These are phyloP conservation scores for Guadua angustifolia DNA, from an alignment of 176 grass and related monocot genomes.

Conservation along the genomic window DNA sequence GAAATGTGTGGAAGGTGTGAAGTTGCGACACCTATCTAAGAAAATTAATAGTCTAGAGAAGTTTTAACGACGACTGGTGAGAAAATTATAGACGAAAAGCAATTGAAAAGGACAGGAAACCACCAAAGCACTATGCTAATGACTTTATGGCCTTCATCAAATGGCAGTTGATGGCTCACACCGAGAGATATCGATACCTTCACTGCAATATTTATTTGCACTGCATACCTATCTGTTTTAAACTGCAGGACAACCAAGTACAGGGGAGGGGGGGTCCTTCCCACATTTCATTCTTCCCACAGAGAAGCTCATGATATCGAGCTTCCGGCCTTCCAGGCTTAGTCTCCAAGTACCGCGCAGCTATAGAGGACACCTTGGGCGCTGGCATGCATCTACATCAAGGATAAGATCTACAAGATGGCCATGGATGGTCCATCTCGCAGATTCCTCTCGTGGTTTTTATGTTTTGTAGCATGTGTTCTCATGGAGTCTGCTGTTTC, in stretches of 20 bases:
- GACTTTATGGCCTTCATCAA: conserved; percentile 57
- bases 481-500: conserved; percentile 48
- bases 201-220: conserved; percentile 43
- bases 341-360: conserved; percentile 18
- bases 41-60: conserved; percentile 21
- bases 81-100: conserved; percentile 54
- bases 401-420: conserved; percentile 48
- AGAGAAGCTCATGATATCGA: conserved; percentile 45
- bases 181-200: conserved; percentile 32
- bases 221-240: conserved; percentile 17
- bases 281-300: not conserved
- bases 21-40: conserved; percentile 56
- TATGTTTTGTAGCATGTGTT: conserved; percentile 42
- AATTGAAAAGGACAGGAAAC: conserved; percentile 63
- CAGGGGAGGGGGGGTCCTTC: conserved; percentile 36
- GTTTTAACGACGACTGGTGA: conserved; percentile 49
- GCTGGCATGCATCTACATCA: conserved; percentile 28
- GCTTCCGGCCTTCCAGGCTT: conserved; percentile 40
- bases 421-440: conserved; percentile 46
- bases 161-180: conserved; percentile 46
- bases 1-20: conserved; percentile 40
- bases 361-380: conserved; percentile 38
- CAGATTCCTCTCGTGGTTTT: conserved; percentile 38
- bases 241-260: conserved; percentile 43
- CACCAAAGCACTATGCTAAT: conserved; percentile 45